Conservation (phyloP, 179 eudicot genomes). For the Corrigiola litoralis region DNA sequence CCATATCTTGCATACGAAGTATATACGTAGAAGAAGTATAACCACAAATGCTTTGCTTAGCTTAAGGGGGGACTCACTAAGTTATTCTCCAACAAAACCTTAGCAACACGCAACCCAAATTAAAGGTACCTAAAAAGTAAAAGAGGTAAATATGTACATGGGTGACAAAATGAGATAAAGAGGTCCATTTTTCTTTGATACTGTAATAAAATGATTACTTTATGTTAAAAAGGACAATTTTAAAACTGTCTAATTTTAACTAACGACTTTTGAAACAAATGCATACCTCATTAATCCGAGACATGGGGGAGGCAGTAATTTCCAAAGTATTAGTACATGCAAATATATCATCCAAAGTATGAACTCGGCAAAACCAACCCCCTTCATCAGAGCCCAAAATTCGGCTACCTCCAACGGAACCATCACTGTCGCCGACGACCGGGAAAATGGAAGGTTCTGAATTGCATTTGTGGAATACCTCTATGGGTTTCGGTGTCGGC, state of each 20-base stretch:
- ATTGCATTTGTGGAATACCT: constrained; percentile 29
- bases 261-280: background rate
- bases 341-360: constrained; percentile 36
- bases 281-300: constrained; percentile 12
- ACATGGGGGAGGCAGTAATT: constrained; percentile 24
- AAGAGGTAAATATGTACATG: too few relatives aligned
- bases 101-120: too few relatives aligned
- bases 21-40: too few relatives aligned
- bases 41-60: too few relatives aligned
- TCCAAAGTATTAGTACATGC: constrained; percentile 3
- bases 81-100: too few relatives aligned
- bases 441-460: constrained; percentile 42
- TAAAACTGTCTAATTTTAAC: background rate
- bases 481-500: constrained; percentile 16
- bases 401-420: constrained; percentile 10
- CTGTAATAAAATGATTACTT: too few relatives aligned
- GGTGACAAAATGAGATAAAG: too few relatives aligned
- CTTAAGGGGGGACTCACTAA: too few relatives aligned
- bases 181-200: too few relatives aligned
- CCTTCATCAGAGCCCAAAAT: constrained; percentile 14
- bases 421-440: constrained; percentile 2
- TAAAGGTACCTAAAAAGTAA: too few relatives aligned
- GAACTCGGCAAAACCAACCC: constrained; percentile 28
- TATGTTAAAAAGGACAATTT: background rate
- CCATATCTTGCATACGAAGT: too few relatives aligned